Evolutionary conservation across 2,329 filamentous ascomycete genomes (phyloP), one percentile per base, ranked within the genome.

Genomic region (Aspergillus pseudotamarii): DNA sequence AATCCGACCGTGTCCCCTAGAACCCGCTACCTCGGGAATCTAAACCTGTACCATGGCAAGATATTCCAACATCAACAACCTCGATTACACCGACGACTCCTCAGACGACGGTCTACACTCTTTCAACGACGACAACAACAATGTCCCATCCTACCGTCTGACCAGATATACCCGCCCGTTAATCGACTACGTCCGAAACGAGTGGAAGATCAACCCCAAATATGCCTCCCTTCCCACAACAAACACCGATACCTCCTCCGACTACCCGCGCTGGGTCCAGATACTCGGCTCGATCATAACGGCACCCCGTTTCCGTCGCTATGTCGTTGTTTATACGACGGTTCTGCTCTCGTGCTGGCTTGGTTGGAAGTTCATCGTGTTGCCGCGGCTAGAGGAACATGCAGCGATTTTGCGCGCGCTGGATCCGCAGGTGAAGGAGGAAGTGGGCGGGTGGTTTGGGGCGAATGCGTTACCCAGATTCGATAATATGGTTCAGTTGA

Each of bases 401-500:
- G 65, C 62, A 9, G 61, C 66, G 2, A 61, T 81, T 54, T 36
- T 72, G 43, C 68, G 66, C 28, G 71, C 77, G 14, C 64, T 81
- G 32, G 75, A 78, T 60, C 64, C 68, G n/a, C 68, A 66, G 21
- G 64, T 68, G 21, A 72, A 72, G 66, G 63, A 71, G 34, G 62
- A 68, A 50, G 57, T 68, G 1, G 75, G 72, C 8, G 78, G 76
- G 0, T 76, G 76, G 70, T 85, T 82, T 69, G 84, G 84, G 3
- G 71, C 72, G 36, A 86, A 85, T 66, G 72, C 79, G 58, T 67
- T 79, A 59, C 83, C 83, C 14, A 72, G 73, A 9, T 84, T 86
- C 64, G 78, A 80, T 54, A 80, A 80, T 64, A 77, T 88, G 70
- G 77, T 83, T 12, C 81, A 83, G 51, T 71, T 88, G 57, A 78